Base-by-base conservation (phyloP, 2,329 filamentous ascomycete species). In the Gnomoniopsis smithogilvyi region DNA sequence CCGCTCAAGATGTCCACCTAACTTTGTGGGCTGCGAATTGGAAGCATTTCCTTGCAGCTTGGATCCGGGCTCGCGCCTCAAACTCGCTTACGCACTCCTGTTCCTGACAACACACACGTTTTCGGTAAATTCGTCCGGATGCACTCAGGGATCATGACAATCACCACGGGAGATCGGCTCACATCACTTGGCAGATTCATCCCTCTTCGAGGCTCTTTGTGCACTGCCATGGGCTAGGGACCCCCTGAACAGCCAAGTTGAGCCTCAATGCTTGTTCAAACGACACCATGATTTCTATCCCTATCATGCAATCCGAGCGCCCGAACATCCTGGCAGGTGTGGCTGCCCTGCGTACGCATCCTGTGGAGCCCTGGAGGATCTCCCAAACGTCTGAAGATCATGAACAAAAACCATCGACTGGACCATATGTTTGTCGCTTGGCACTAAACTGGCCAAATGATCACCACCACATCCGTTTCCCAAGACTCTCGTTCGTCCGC, bases 241-340 rank as follows among this genome's bases (percentile, higher is more conserved):
- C 30, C 17, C 17, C 26, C 21, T 15, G 19, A 26, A 17, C n/a
- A 11, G 8, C 34, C 50, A 6, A n/a, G 21, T 7, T 19, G n/a
- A 38, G 50, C 50, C 50, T 22, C 50, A 52, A 52, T 41, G 50
- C 50, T 36, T 54, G n/a, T 54, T 56, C 47, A 50, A 33, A 56
- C 54, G 22, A 24, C 54, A 45, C 53, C 26, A 38, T 15, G 43
- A 38, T n/a, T 17, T n/a, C 43, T 45, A 45, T 45, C 19, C 43
- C 43, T 41, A 41, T 26, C 24, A n/a, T 45, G 14, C 48, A 21
- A 19, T 21, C 19, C 38, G 26, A 30, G 15, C 19, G 12, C 30
- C 6, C n/a, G 22, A 12, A 10, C 6, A 52, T 19, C 43, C 43
- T 22, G n/a, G 38, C 38, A n/a, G 38, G 14, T 19, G 43, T 50